A percentile compares a stretch with the other conserved stretches of the same genome.
Evolutionary conservation across 345 rosid species (phyloP).

Genomic region (Salix brachista): DNA sequence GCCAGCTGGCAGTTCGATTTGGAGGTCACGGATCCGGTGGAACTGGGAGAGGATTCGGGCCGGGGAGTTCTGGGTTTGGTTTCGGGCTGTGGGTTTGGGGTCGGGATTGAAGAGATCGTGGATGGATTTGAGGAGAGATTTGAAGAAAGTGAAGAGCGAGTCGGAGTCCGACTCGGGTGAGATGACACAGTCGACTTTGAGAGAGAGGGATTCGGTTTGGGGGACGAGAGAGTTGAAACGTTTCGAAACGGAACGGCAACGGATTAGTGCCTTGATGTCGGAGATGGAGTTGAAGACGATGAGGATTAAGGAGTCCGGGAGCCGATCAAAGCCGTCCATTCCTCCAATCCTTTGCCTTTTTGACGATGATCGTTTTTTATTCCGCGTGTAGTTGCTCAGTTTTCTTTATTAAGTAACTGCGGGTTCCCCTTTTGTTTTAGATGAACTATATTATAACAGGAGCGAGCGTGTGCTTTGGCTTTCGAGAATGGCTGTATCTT

Average conservation of each 20-base stretch:
- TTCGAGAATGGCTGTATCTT: neutral
- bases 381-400: neutral
- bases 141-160: slow-evolving; percentile 29
- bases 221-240: slow-evolving; percentile 48
- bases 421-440: neutral
- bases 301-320: slow-evolving; percentile 45
- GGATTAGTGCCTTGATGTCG: slow-evolving; percentile 42
- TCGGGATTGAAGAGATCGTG: slow-evolving; percentile 18
- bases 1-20: slow-evolving; percentile 41
- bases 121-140: slow-evolving; percentile 23
- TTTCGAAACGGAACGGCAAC: slow-evolving; percentile 47
- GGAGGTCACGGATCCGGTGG: slow-evolving; percentile 33
- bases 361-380: neutral
- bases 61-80: slow-evolving; percentile 21
- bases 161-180: slow-evolving; percentile 31
- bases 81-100: neutral
- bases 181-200: slow-evolving; percentile 48
- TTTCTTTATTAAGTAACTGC: neutral
- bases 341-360: neutral
- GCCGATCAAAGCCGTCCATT: slow-evolving; percentile 46
- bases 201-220: slow-evolving; percentile 36
- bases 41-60: slow-evolving; percentile 36
- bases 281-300: slow-evolving; percentile 41
- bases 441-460: too few species aligned
- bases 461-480: neutral